phyloP scores from a whole-genome alignment of 2,329 filamentous ascomycete species.

The Cytospora schulzeri region DNA sequence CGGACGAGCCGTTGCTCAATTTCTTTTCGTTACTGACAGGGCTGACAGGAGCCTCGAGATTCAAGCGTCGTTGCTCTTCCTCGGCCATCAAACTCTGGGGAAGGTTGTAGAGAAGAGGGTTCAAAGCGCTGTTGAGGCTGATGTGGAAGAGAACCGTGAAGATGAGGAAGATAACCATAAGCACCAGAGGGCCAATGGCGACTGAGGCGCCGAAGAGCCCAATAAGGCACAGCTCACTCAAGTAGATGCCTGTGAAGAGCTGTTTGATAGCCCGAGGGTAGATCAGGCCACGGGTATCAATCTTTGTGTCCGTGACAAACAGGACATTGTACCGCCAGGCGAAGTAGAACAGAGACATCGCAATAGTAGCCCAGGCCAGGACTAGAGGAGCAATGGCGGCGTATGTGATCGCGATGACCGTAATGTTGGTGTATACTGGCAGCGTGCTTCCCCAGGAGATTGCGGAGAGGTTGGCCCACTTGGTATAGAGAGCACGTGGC shows the following conservation, averaged over 20 bases:
- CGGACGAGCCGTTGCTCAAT: slow-evolving; percentile 29
- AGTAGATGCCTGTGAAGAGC: slow-evolving; percentile 79
- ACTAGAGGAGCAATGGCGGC: slow-evolving; percentile 85
- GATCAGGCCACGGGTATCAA: slow-evolving; percentile 85
- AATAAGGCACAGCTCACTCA: slow-evolving; percentile 80
- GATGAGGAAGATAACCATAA: slow-evolving; percentile 76
- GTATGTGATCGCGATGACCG: slow-evolving; percentile 81
- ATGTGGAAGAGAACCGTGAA: slow-evolving; percentile 78
- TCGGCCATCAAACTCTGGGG: slow-evolving; percentile 67
- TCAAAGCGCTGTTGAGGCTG: slow-evolving; percentile 70
- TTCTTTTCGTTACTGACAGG: slow-evolving; percentile 29
- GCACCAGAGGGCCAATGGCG: slow-evolving; percentile 67
- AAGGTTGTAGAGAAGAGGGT: slow-evolving; percentile 76
- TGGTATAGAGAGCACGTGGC: slow-evolving; percentile 76
- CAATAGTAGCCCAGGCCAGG: slow-evolving; percentile 77
- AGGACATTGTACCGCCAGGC: slow-evolving; percentile 90
- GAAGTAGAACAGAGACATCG: slow-evolving; percentile 79
- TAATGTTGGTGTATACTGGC: slow-evolving; percentile 79
- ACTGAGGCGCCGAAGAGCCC: slow-evolving; percentile 76
- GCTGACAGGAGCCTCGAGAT: slow-evolving; percentile 30
- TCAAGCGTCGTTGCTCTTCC: slow-evolving; percentile 41
- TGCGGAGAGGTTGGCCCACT: slow-evolving; percentile 73
- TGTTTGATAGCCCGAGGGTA: slow-evolving; percentile 90
- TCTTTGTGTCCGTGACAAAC: slow-evolving; percentile 78
- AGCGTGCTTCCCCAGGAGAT: slow-evolving; percentile 84